Conservation (phyloP, 495 filamentous ascomycete species). For the Xylona heveae region DNA sequence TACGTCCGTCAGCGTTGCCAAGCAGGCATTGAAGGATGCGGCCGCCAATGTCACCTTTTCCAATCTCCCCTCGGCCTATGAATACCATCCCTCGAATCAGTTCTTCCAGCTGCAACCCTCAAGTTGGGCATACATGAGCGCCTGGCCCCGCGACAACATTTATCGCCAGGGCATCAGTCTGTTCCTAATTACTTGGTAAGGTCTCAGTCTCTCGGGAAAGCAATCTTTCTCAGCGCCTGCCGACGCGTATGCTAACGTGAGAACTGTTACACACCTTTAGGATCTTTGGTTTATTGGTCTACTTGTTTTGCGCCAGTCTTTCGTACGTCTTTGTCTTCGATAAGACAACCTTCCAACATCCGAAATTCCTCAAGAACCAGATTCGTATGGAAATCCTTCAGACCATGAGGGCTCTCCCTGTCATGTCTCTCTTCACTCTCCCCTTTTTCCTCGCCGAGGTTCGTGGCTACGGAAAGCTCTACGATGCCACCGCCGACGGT, state of each 20-base stretch:
- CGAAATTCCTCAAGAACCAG: conserved; percentile 91
- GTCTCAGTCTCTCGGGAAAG: neutral
- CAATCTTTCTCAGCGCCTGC: conserved; percentile 3
- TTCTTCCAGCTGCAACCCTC: conserved; percentile 49
- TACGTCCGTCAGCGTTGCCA: conserved; percentile 14
- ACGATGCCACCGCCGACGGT: conserved; percentile 51
- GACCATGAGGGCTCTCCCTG: conserved; percentile 48
- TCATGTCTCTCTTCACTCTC: conserved; percentile 66
- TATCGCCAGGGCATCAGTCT: conserved; percentile 56
- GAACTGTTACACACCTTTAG: conserved; percentile 21
- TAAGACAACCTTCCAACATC: conserved; percentile 70
- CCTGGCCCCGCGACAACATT: conserved; percentile 59
- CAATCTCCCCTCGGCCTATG: conserved; percentile 22
- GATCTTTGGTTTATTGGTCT: conserved; percentile 64
- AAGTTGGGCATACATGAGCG: conserved; percentile 62
- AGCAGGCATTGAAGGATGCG: conserved; percentile 4
- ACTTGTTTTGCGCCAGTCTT: conserved; percentile 64
- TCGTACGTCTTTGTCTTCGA: conserved; percentile 92
- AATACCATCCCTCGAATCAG: conserved; percentile 52
- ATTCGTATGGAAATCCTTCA: conserved; percentile 71
- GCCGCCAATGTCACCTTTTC: conserved; percentile 18
- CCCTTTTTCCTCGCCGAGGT: conserved; percentile 74
- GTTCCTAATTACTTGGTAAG: conserved; percentile 72
- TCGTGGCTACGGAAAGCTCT: conserved; percentile 70
- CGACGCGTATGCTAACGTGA: conserved; percentile 1